Conservation (phyloP, 768 basidiomycete species). For the Crassisporium funariophilum region DNA sequence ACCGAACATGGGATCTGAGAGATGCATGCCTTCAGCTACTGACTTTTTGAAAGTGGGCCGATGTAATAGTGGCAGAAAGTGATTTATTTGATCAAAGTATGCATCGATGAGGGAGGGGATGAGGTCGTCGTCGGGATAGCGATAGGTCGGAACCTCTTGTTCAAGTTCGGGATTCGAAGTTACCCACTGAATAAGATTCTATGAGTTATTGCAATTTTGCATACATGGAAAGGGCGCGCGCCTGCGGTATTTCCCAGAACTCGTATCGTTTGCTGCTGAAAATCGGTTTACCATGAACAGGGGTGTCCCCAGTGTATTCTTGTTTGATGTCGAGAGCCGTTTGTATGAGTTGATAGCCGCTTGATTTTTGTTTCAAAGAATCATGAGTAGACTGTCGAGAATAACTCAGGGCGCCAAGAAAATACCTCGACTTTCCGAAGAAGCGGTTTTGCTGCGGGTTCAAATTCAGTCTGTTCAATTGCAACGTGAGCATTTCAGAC, state of each 20-base stretch:
- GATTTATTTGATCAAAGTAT: conserved; percentile 65
- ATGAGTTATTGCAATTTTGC: neutral
- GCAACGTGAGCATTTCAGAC: conserved; percentile 27
- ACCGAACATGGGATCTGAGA: conserved; percentile 50
- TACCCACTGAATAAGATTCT: conserved; percentile 33
- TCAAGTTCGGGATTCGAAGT: conserved; percentile 22
- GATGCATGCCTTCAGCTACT: conserved; percentile 51
- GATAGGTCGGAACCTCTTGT: conserved; percentile 31
- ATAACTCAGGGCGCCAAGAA: neutral
- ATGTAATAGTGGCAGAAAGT: conserved; percentile 68
- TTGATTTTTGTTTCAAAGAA: conserved; percentile 22
- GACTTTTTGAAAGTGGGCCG: conserved; percentile 64
- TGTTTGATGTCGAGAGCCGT: conserved; percentile 59
- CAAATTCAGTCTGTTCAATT: conserved; percentile 37
- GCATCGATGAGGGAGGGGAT: conserved; percentile 54
- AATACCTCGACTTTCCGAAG: conserved; percentile 50
- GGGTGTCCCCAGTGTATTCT: conserved; percentile 46
- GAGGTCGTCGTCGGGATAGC: conserved; percentile 58
- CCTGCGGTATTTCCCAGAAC: conserved; percentile 52
- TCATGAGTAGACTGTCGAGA: neutral
- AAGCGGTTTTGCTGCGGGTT: conserved; percentile 44
- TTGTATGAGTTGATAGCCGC: conserved; percentile 53
- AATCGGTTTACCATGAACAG: conserved; percentile 22
- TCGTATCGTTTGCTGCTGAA: conserved; percentile 40
- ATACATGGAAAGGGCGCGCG: conserved; percentile 15